Conservation (phyloP, 495 filamentous ascomycete genomes). For the Xylaria nigripes region DNA sequence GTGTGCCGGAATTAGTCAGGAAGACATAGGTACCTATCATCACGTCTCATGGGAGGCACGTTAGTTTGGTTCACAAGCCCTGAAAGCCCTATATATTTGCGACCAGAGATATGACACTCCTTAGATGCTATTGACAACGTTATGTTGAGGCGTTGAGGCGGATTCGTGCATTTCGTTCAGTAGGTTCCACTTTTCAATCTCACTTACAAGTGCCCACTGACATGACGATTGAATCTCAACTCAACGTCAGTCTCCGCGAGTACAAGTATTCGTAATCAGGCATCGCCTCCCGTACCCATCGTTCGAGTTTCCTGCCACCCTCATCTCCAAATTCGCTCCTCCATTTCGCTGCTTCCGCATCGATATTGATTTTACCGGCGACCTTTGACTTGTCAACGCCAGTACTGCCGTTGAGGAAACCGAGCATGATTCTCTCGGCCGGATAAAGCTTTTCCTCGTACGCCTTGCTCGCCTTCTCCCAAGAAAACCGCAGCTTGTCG, state of each 20-base stretch:
- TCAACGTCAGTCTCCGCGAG: slow-evolving; percentile 21
- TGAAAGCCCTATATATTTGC: too few relatives aligned
- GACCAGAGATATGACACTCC: too few relatives aligned
- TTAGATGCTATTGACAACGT: too few relatives aligned
- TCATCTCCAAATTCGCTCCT: slow-evolving; percentile 40
- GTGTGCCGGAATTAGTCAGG: too few relatives aligned
- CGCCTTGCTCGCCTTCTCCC: slow-evolving; percentile 24
- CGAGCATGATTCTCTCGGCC: slow-evolving; percentile 21
- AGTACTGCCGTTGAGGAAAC: slow-evolving; percentile 27
- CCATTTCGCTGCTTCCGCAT: slow-evolving; percentile 37
- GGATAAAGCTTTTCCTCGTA: neutral
- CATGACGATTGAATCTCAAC: neutral
- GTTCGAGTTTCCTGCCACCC: slow-evolving; percentile 26
- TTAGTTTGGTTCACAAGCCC: too few relatives aligned
- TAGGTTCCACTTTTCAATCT: too few relatives aligned
- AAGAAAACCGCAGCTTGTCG: slow-evolving; percentile 29
- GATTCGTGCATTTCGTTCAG: too few relatives aligned
- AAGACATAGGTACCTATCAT: too few relatives aligned
- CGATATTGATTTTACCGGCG: slow-evolving; percentile 28
- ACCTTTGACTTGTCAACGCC: slow-evolving; percentile 33
- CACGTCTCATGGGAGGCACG: too few relatives aligned
- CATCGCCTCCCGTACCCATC: slow-evolving; percentile 35
- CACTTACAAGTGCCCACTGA: too few relatives aligned
- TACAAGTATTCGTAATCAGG: slow-evolving; percentile 41
- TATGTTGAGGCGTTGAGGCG: too few relatives aligned